Base-by-base conservation (phyloP, 2,329 filamentous ascomycete genomes). In the Fusarium chlamydosporum region DNA sequence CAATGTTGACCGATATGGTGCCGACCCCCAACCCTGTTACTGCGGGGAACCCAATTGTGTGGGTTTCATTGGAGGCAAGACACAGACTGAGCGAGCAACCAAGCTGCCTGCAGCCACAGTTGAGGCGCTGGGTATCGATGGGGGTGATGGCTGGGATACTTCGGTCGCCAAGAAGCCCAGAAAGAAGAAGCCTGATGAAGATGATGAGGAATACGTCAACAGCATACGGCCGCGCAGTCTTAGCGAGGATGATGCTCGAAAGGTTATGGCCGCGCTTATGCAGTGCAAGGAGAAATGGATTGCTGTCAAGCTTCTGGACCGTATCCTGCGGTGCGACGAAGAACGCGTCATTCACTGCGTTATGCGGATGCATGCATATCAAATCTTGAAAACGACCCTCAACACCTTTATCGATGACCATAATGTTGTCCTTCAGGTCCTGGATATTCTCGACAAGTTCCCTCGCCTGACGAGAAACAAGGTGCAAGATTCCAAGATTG, bases 201-300 rank as follows among this genome's bases (percentile, higher is more conserved):
- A 97, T 68, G 95, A 97, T 73, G 95, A 97, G 77, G 95, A 97
- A 76, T 98, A 98, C 76, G 91, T 97, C 79, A 96, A 94, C 79
- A 94, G 93, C 78, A 86, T 96, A 64, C 88, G 95, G 78, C 90
- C 92, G 52, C 92, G 90, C 75, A 89, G 87, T 47, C 86, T 97
- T 62, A 90, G 93, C 70, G 92, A 96, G 74, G 88, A 91, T 61
- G 93, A 92, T 67, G 93, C 96, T 65, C 93, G 91, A 74, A 97
- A 96, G 81, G 93, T 97, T 79, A 97, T 97, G 93, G 94, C 95
- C 26, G 91, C 94, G 54, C 88, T 99, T 61, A 94, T 97, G 89
- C 95, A 97, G 79, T 97, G 93, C 85, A 97, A 97, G 80, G 96
- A 99, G 84, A 97, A 97, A 80, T 99, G 96, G 96, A 97, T 99